phyloP scores from a whole-genome alignment of 1,139 yeast genomes.

The Diutina mesorugosa region DNA sequence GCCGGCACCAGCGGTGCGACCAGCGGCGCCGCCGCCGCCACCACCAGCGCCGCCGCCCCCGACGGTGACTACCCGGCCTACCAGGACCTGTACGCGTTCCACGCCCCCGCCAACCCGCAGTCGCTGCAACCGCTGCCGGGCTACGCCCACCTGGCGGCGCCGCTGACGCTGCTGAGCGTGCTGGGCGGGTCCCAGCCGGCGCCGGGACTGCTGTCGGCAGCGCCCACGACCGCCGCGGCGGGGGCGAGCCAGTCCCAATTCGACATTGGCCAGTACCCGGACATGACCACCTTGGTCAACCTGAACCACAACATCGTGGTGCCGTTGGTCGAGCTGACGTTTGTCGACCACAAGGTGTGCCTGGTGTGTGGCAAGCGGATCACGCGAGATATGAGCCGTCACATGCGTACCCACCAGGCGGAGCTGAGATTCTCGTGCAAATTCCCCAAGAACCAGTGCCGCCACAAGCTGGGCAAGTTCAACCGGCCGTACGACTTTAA shows the following conservation, averaged over 20 bases:
- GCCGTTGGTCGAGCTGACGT: conserved; percentile 16
- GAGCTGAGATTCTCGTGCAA: conserved; percentile 1
- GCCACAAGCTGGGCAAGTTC: conserved; percentile 2
- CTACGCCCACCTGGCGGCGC: conserved; percentile 1
- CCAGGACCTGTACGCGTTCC: conserved; percentile 1
- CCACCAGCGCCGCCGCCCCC: background rate
- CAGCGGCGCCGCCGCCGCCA: background rate
- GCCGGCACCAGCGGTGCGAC: background rate
- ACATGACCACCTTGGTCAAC: conserved; percentile 28
- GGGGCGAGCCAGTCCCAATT: background rate
- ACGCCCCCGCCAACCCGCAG: background rate
- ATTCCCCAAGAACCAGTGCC: conserved; percentile 2
- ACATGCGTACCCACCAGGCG: conserved; percentile 2
- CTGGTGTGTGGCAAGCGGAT: conserved; percentile 1
- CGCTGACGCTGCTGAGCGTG: conserved; percentile 1
- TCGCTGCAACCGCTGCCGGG: background rate
- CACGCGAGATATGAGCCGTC: conserved; percentile 2
- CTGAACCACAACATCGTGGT: conserved; percentile 19
- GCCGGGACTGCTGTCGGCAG: background rate
- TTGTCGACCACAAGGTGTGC: conserved; percentile 1
- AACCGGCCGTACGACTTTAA: conserved; percentile 2
- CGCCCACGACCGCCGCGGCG: background rate
- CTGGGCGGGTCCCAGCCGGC: background rate
- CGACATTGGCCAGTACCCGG: conserved; percentile 15
- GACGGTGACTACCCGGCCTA: background rate